phyloP scores from a whole-genome alignment of 805 yeast genomes.

The Kodamaea leandrae region DNA sequence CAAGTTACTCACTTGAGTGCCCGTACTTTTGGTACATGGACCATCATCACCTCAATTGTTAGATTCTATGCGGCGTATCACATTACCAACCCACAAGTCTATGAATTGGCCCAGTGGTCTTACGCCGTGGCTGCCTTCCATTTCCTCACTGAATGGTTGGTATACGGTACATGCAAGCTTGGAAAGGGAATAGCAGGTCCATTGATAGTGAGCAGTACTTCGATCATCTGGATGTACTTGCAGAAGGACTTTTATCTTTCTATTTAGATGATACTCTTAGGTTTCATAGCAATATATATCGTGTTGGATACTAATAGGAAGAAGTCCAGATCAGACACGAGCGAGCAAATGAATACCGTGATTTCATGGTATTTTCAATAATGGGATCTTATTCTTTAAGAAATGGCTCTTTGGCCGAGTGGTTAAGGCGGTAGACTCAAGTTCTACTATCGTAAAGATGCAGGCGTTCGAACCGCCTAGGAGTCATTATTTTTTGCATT shows the following conservation, averaged over 20 bases:
- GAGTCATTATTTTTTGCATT: background rate
- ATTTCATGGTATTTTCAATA: background rate
- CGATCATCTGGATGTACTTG: conserved; percentile 73
- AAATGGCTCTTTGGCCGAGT: conserved; percentile 2
- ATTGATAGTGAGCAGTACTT: conserved; percentile 66
- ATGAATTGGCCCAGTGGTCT: conserved; percentile 74
- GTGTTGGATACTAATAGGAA: background rate
- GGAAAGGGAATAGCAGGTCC: conserved; percentile 93
- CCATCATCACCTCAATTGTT: conserved; percentile 78
- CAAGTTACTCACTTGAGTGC: conserved; percentile 63
- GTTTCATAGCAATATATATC: background rate
- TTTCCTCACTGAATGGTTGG: conserved; percentile 78
- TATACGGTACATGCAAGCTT: conserved; percentile 73
- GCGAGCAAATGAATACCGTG: background rate
- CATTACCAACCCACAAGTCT: conserved; percentile 61
- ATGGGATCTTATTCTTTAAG: background rate
- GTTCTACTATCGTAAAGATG: conserved; percentile 2
- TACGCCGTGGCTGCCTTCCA: conserved; percentile 82
- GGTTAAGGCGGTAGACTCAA: conserved; percentile 3
- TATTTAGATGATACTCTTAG: conserved; percentile 1
- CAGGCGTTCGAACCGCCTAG: conserved; percentile 3
- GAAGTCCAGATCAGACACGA: background rate
- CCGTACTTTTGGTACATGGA: conserved; percentile 99
- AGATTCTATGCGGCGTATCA: conserved; percentile 86
- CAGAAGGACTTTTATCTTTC: conserved; percentile 61